Base-by-base conservation (phyloP, 2,329 filamentous ascomycete species). In the Aureobasidium sp. region DNA sequence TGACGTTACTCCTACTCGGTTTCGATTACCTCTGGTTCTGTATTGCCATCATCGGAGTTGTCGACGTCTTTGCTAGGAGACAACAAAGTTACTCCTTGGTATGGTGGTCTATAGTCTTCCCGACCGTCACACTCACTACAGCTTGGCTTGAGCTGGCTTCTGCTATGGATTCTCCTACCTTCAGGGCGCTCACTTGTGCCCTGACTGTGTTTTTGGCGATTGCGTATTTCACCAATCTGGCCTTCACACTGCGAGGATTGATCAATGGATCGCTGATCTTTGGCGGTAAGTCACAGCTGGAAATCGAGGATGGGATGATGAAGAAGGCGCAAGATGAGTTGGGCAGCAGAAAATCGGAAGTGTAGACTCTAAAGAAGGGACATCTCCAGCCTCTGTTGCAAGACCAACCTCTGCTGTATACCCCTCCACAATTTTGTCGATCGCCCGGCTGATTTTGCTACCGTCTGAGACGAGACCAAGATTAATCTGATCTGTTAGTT, bases 81-180 rank as follows among this genome's bases (percentile, higher is more conserved):
- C 20, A 65, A 26, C 34, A 48, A 9, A 52, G 29, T 7, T 65
- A 63, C 34, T 61, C 57, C 1, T 29, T 63, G 36, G 47, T 44
- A 1, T 66, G 65, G 65, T 63, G 63, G 55, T 50, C 36, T 20
- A 43, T 63, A 6, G 64, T 66, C 29, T 64, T 66, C 59, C 65
- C 65, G 1, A 61, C 52, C 17, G 62, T 62, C 4, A 66, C 65
- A 3, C 32, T 64, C 2, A 61, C 65, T 2, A 65, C 64, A 3
- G 60, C 65, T 12, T 63, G 50, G 50, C 26, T 65, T 26, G 43
- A 56, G 17, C 43, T 66, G 36, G 57, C 64, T 5, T 61, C 44
- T 24, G 37, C 55, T 17, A 65, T 64, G 62, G 59, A 66, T 51
- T 66, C 64, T 9, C 62, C 63, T 8, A 47, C 59, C 1, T 66